These are phyloP conservation scores for Pythium vanterpoolii DNA, from an alignment of 352 stramenopile species.

Conservation along the genomic window DNA sequence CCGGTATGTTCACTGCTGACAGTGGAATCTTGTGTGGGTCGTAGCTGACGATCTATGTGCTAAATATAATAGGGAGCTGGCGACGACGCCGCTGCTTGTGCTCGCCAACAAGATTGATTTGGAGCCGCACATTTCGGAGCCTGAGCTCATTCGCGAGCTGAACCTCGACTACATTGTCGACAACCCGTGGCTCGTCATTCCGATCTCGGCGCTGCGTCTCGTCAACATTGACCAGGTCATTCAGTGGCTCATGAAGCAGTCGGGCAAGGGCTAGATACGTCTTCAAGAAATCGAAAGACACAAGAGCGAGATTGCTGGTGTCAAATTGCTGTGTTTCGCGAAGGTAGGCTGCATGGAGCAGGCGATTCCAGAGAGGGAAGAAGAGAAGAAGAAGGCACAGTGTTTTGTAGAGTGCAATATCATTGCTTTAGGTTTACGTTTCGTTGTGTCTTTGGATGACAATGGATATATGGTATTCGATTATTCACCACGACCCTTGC, in stretches of 20 bases:
- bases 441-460: background rate
- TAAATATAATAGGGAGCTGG: slow-evolving; percentile 64
- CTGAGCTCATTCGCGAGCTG: slow-evolving; percentile 91
- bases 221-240: slow-evolving; percentile 98
- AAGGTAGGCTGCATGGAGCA: too few species aligned
- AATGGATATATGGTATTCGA: background rate
- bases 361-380: background rate
- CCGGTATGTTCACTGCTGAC: slow-evolving; percentile 48
- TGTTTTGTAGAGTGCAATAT: slow-evolving; percentile 22
- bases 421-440: slow-evolving; percentile 19
- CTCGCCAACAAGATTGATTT: slow-evolving; percentile 99
- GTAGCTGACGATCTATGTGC: slow-evolving; percentile 1
- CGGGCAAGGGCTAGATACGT: slow-evolving; percentile 72
- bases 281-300: background rate
- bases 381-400: slow-evolving; percentile 9
- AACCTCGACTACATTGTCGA: slow-evolving; percentile 99
- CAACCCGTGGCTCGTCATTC: slow-evolving; percentile 98
- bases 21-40: background rate
- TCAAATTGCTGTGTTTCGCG: background rate
- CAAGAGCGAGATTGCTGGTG: background rate
- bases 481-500: background rate
- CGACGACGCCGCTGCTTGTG: slow-evolving; percentile 93
- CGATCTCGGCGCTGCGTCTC: slow-evolving; percentile 94
- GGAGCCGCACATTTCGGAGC: slow-evolving; percentile 90
- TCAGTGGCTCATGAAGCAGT: slow-evolving; percentile 96